phyloP scores from a whole-genome alignment of 345 rosid species.

The Hevea brasiliensis region DNA sequence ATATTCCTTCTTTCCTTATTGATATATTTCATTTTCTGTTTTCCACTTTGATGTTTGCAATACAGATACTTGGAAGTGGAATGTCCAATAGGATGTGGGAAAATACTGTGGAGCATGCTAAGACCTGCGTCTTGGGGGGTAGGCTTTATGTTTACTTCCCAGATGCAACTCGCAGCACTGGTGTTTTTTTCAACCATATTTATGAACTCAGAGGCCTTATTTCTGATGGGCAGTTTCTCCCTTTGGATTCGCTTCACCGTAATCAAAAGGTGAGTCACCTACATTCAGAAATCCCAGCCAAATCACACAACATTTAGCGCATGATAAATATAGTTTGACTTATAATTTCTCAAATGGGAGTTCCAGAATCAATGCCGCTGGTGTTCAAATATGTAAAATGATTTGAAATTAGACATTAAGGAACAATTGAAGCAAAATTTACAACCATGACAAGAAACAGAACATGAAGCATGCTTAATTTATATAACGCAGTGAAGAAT shows the following conservation, averaged over 20 bases:
- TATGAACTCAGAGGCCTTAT: conserved; percentile 84
- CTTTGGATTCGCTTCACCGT: conserved; percentile 71
- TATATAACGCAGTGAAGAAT: background rate
- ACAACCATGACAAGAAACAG: too few species aligned
- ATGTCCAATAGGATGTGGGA: conserved; percentile 99
- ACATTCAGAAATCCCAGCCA: background rate
- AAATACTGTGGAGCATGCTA: conserved; percentile 87
- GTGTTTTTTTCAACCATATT: conserved; percentile 79
- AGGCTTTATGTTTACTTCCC: conserved; percentile 76
- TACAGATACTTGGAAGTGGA: conserved; percentile 90
- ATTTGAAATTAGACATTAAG: too few species aligned
- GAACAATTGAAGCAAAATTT: too few species aligned
- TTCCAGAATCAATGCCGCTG: too few species aligned
- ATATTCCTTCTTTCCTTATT: background rate
- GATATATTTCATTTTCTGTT: background rate
- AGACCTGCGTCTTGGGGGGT: conserved; percentile 82
- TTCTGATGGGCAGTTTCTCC: conserved; percentile 66
- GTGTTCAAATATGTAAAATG: too few species aligned
- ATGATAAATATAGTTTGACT: background rate
- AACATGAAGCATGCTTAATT: background rate
- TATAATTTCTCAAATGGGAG: too few species aligned
- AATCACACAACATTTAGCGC: background rate
- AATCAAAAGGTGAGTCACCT: conserved; percentile 61
- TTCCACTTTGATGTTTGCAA: conserved; percentile 4
- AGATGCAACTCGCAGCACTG: conserved; percentile 50